Evolutionary conservation across 495 filamentous ascomycete genomes (phyloP).

Genomic region (Cudoniella acicularis): DNA sequence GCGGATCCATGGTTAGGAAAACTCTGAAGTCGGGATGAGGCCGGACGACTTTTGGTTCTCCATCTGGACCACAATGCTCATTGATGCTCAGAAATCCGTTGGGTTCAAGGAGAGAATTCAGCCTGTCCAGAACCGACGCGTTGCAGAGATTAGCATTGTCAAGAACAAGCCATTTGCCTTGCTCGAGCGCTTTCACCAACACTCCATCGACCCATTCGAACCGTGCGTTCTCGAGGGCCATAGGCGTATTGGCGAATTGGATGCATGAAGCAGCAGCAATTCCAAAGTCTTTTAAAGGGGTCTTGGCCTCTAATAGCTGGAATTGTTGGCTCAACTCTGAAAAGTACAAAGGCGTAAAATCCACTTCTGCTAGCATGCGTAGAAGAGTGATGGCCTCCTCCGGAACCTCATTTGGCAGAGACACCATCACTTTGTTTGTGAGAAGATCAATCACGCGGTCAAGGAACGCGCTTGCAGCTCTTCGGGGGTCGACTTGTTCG

Average conservation of each 20-base stretch:
- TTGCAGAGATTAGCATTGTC: slow-evolving; percentile 97
- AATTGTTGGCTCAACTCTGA: slow-evolving; percentile 8
- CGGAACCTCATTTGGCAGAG: slow-evolving; percentile 41
- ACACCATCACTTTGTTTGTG: slow-evolving; percentile 46
- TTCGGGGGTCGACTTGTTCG: slow-evolving; percentile 82
- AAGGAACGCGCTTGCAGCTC: slow-evolving; percentile 56
- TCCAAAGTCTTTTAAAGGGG: slow-evolving; percentile 15
- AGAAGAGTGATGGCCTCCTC: slow-evolving; percentile 41
- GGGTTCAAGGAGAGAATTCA: slow-evolving; percentile 93
- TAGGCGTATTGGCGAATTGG: slow-evolving; percentile 40
- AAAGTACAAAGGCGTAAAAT: slow-evolving; percentile 24
- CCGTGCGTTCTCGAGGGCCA: slow-evolving; percentile 58
- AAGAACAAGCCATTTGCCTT: slow-evolving; percentile 88
- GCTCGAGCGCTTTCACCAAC: slow-evolving; percentile 79
- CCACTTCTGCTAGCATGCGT: slow-evolving; percentile 29
- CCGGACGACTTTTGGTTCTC: slow-evolving; percentile 71
- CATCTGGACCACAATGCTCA: slow-evolving; percentile 80
- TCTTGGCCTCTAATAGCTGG: slow-evolving; percentile 4
- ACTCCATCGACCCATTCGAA: slow-evolving; percentile 97
- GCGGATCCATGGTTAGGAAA: slow-evolving; percentile 91
- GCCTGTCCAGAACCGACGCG: slow-evolving; percentile 85
- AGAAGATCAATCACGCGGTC: slow-evolving; percentile 52
- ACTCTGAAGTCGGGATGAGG: slow-evolving; percentile 88
- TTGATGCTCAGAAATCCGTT: slow-evolving; percentile 85
- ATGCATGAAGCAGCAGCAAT: slow-evolving; percentile 17